These are phyloP conservation scores for Pyricularia pennisetigena DNA, from an alignment of 2,329 filamentous ascomycete species.

Conservation along the genomic window DNA sequence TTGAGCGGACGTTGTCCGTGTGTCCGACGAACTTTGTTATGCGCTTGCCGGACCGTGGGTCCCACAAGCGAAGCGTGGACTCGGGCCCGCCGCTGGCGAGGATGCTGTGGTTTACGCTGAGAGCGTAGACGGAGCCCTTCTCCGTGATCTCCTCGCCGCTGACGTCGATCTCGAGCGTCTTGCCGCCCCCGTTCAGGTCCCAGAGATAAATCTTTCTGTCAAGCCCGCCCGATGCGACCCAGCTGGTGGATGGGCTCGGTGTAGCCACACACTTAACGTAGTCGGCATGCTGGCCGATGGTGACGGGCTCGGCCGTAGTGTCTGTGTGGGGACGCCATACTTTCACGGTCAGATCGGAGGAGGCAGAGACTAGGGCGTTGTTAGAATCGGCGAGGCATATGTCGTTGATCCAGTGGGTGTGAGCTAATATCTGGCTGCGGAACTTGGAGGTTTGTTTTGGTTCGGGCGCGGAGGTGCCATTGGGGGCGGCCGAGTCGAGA, in stretches of 20 bases:
- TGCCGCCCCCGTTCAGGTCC: constrained; percentile 82
- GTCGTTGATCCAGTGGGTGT: constrained; percentile 96
- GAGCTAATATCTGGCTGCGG: constrained; percentile 57
- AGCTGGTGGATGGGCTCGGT: constrained; percentile 53
- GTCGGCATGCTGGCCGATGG: constrained; percentile 87
- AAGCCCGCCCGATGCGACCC: constrained; percentile 89
- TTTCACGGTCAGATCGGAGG: constrained; percentile 89
- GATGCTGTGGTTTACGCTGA: constrained; percentile 70
- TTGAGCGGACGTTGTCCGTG: constrained; percentile 86
- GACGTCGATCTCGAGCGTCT: constrained; percentile 79
- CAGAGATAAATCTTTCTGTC: constrained; percentile 89
- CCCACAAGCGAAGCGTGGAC: constrained; percentile 86
- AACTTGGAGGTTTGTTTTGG: constrained; percentile 43
- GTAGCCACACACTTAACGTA: constrained; percentile 93
- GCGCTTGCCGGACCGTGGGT: constrained; percentile 76
- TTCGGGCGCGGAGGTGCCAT: constrained; percentile 17
- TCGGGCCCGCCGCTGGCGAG: constrained; percentile 91
- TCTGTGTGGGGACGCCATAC: constrained; percentile 73
- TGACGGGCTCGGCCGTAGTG: constrained; percentile 57
- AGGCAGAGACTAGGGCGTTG: constrained; percentile 74
- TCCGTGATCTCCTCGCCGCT: constrained; percentile 73
- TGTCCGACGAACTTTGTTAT: constrained; percentile 97
- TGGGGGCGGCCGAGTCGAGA: constrained; percentile 12
- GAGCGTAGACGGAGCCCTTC: constrained; percentile 91
- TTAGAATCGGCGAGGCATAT: constrained; percentile 73